Percentiles rank a stretch among this genome's conserved stretches.
Evolutionary conservation across 805 yeast genomes (phyloP).

Genomic region (Peterozyma xylosa): DNA sequence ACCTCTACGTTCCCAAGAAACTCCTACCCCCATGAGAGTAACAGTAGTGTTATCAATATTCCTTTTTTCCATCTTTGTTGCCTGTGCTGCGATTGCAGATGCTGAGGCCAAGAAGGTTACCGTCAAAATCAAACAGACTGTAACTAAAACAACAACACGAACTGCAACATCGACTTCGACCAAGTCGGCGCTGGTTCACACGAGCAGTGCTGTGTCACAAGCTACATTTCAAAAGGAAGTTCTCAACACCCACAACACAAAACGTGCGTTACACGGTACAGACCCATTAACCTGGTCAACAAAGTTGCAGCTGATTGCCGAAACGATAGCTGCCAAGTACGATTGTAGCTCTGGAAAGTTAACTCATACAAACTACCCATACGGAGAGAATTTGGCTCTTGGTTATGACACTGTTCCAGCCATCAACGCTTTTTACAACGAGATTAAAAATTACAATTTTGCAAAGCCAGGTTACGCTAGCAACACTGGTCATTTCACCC

Average conservation of each 20-base stretch:
- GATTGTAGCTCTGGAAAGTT: slow-evolving; percentile 49
- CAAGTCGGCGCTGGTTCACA: slow-evolving; percentile 13
- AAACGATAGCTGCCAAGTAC: slow-evolving; percentile 43
- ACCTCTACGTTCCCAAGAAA: too few species aligned
- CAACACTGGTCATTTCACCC: slow-evolving; percentile 71
- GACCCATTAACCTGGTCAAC: slow-evolving; percentile 48
- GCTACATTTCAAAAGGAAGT: slow-evolving; percentile 31
- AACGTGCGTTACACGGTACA: slow-evolving; percentile 49
- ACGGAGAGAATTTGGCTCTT: slow-evolving; percentile 73
- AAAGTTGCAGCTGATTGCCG: slow-evolving; percentile 47
- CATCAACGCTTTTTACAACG: slow-evolving; percentile 70
- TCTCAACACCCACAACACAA: slow-evolving; percentile 52
- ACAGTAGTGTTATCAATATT: too few species aligned
- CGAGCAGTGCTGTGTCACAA: slow-evolving; percentile 12
- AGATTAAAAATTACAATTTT: slow-evolving; percentile 49
- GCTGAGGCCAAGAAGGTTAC: slow-evolving; percentile 10
- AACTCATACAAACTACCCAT: slow-evolving; percentile 54
- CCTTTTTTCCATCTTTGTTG: too few species aligned
- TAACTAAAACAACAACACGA: slow-evolving; percentile 9
- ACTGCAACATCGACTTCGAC: slow-evolving; percentile 10
- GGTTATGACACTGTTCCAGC: slow-evolving; percentile 48
- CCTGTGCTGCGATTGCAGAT: slow-evolving; percentile 8
- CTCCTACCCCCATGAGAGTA: slow-evolving; percentile 15
- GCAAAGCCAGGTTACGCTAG: slow-evolving; percentile 39
- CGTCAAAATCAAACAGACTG: slow-evolving; percentile 1